Evolutionary conservation across 1,284 basidiomycete species (phyloP).

Genomic region (Trichosporon inkin): DNA sequence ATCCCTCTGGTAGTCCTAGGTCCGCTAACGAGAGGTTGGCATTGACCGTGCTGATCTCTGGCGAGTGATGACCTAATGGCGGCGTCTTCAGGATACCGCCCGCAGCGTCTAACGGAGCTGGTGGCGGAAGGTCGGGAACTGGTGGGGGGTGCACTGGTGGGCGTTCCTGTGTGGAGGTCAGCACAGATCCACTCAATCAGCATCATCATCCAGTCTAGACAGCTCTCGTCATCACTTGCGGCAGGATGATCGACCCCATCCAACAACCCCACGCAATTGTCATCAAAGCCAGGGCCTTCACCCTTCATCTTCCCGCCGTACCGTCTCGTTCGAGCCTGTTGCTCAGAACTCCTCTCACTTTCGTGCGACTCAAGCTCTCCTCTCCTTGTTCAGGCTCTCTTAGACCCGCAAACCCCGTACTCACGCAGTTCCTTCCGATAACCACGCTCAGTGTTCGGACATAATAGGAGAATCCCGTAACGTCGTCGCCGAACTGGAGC

Average conservation of each 20-base stretch:
- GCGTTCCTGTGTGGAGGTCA: conserved; percentile 24
- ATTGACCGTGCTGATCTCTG: conserved; percentile 6
- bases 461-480: conserved; percentile 51
- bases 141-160: conserved; percentile 30
- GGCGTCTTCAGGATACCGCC: not conserved
- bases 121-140: conserved; percentile 13
- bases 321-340: too few species aligned
- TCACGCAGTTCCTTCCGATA: conserved; percentile 47
- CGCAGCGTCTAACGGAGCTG: not conserved
- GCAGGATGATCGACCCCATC: too few species aligned
- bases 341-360: too few species aligned
- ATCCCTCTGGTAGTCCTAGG: not conserved
- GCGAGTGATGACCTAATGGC: conserved; percentile 1
- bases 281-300: too few species aligned
- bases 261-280: too few species aligned
- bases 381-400: too few species aligned
- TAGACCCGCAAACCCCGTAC: conserved; percentile 9
- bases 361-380: too few species aligned
- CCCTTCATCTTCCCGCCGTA: too few species aligned
- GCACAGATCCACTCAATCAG: not conserved
- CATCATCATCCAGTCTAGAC: not conserved
- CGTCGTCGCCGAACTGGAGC: conserved; percentile 49
- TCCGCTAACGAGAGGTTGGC: not conserved
- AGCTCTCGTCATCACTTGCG: not conserved
- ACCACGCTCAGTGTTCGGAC: conserved; percentile 48